phyloP scores from a whole-genome alignment of 306 rosid species.

The Lablab purpureus region DNA sequence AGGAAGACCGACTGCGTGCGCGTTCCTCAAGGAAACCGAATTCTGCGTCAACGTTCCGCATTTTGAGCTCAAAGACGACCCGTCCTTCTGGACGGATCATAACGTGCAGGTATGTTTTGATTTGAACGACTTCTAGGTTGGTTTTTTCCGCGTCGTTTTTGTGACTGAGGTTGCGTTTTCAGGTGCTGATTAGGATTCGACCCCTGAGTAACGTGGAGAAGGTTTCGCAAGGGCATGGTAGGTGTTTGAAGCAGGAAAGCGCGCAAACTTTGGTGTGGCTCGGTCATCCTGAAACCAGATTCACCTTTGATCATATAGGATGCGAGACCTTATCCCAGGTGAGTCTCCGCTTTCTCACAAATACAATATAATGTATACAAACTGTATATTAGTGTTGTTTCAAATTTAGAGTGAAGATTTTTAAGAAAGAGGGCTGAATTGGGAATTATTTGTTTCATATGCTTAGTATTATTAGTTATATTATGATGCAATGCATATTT shows the following conservation, averaged over 20 bases:
- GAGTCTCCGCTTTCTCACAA: not conserved
- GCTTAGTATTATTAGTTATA: not conserved
- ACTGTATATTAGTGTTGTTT: not conserved
- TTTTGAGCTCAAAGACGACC: constrained; percentile 74
- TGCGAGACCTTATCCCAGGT: constrained; percentile 93
- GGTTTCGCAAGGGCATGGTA: constrained; percentile 72
- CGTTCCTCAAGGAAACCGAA: constrained; percentile 51
- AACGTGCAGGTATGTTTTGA: constrained; percentile 72
- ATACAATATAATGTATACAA: not conserved
- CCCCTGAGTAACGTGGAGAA: constrained; percentile 78
- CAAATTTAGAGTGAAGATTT: not conserved
- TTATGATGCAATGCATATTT: too few relatives aligned
- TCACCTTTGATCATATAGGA: constrained; percentile 90
- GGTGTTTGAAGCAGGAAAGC: constrained; percentile 87
- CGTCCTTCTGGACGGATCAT: constrained; percentile 91
- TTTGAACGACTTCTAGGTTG: constrained; percentile 10
- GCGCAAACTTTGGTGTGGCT: constrained; percentile 81
- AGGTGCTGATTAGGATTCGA: constrained; percentile 90
- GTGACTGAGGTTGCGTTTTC: constrained; percentile 44
- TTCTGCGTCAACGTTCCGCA: constrained; percentile 54
- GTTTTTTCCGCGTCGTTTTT: constrained; percentile 21
- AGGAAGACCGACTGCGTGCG: constrained; percentile 49
- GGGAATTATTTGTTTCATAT: constrained; percentile 22
- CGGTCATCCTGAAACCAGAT: constrained; percentile 95
- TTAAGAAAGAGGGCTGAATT: constrained; percentile 9